These are phyloP conservation scores for Xylaria digitata DNA, from an alignment of 2,329 filamentous ascomycete species.

Conservation along the genomic window DNA sequence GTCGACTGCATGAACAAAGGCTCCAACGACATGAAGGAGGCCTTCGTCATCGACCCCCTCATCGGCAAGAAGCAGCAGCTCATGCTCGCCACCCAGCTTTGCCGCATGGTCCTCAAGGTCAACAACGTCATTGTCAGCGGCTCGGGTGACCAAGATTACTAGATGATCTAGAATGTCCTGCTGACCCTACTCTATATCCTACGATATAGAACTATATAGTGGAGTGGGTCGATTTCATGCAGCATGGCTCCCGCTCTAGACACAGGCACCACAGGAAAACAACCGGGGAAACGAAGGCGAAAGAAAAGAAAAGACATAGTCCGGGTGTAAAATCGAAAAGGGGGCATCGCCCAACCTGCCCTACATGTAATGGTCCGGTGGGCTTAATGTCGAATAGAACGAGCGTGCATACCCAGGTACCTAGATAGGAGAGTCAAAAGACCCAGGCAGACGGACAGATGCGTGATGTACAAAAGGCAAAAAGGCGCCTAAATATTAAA, in stretches of 20 bases:
- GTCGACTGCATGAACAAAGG: conserved; percentile 98
- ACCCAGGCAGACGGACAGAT: conserved; percentile 8
- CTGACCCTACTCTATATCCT: not conserved
- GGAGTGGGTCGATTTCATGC: not conserved
- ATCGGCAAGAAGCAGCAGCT: conserved; percentile 99
- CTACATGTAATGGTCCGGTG: not conserved
- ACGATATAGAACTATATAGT: not conserved
- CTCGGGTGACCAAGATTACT: conserved; percentile 88
- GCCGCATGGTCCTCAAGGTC: conserved; percentile 97
- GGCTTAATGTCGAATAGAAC: conserved; percentile 13
- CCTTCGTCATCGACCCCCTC: conserved; percentile 97
- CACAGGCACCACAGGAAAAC: not conserved
- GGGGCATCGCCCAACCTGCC: not conserved
- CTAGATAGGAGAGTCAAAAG: conserved; percentile 18
- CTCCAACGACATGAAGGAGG: conserved; percentile 96
- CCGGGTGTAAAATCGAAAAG: conserved; percentile 7
- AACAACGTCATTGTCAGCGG: conserved; percentile 97
- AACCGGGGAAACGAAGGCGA: not conserved
- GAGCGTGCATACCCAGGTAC: conserved; percentile 1
- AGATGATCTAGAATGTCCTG: conserved; percentile 48
- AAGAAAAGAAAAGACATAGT: not conserved
- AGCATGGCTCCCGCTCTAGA: not conserved
- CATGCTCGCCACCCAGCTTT: conserved; percentile 94
- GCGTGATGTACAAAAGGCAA: conserved; percentile 2
- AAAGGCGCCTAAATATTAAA: conserved; percentile 13